Percentiles rank a stretch among this genome's conserved stretches.
Conservation (phyloP, 192 early-diverging fungal genomes). For the Entomortierella parvispora region DNA sequence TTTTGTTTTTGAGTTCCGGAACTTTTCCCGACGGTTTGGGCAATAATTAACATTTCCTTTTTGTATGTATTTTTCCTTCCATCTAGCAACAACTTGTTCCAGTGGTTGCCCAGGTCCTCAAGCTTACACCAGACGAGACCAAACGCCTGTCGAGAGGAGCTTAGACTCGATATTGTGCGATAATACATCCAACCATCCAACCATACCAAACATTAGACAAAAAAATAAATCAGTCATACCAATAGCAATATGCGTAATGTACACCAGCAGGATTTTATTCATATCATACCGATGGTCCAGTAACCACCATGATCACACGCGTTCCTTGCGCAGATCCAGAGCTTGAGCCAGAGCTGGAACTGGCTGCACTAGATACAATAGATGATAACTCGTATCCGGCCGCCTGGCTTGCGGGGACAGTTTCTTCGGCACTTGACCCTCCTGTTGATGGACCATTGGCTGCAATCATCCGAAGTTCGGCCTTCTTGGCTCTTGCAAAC, state of each 20-base stretch:
- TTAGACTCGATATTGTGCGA: too few relatives aligned
- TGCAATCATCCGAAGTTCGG: conserved; percentile 72
- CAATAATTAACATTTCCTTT: neutral
- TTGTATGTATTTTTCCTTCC: conserved; percentile 3
- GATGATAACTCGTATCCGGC: conserved; percentile 2
- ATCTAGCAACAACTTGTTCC: conserved; percentile 69
- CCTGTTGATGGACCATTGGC: too few relatives aligned
- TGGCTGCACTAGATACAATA: neutral
- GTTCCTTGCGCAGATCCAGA: neutral
- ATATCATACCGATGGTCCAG: neutral
- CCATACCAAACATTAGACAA: too few relatives aligned
- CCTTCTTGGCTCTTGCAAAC: conserved; percentile 75
- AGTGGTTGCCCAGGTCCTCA: conserved; percentile 72
- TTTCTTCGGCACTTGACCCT: conserved; percentile 1
- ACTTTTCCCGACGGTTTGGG: neutral
- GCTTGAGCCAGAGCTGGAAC: neutral
- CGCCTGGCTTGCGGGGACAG: conserved; percentile 8
- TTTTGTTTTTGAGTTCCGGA: neutral
- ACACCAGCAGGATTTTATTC: too few relatives aligned
- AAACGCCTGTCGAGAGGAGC: conserved; percentile 57
- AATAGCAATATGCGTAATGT: too few relatives aligned
- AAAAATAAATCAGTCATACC: too few relatives aligned
- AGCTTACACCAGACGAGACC: conserved; percentile 75
- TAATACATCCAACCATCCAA: neutral
- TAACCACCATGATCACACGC: too few relatives aligned